phyloP scores from a whole-genome alignment of 75 land plant genomes.

The Selaginella moellendorffii region DNA sequence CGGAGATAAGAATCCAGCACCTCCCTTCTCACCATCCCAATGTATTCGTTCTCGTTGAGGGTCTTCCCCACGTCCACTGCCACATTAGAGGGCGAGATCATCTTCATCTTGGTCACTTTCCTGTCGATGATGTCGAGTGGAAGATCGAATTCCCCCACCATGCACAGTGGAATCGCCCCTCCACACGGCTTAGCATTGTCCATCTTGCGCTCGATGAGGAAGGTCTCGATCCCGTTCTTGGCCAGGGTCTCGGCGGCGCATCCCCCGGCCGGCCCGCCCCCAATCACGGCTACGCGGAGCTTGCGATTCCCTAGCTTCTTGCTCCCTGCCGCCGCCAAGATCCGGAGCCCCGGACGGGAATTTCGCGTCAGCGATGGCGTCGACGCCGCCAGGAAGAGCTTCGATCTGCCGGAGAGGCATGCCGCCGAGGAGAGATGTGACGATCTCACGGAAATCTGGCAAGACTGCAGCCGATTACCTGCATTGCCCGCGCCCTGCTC shows the following conservation, averaged over 20 bases:
- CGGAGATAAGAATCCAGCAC: conserved; percentile 77
- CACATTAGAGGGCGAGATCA: conserved; percentile 93
- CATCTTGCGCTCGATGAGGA: conserved; percentile 70
- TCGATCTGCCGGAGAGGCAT: no score
- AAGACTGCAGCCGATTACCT: no score
- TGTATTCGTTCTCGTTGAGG: conserved; percentile 66
- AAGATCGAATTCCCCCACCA: conserved; percentile 85
- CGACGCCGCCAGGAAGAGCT: no score
- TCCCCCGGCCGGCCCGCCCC: conserved; percentile 94
- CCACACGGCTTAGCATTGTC: conserved; percentile 90
- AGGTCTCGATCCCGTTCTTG: conserved; percentile 71
- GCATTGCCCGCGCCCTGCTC: no score
- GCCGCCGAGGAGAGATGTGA: no score
- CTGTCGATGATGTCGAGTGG: conserved; percentile 72
- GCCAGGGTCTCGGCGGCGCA: conserved; percentile 87
- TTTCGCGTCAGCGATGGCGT: no score
- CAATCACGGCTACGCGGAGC: conserved; percentile 81
- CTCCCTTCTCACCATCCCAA: conserved; percentile 92
- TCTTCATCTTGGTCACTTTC: conserved; percentile 75
- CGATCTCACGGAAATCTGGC: no score
- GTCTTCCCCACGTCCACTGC: conserved; percentile 86
- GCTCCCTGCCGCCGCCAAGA: conserved; percentile 27
- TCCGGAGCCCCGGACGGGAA: no score
- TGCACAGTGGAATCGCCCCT: conserved; percentile 94
- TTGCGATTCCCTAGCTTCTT: conserved; percentile 41